Conservation (phyloP, 768 basidiomycete species). For the Pulveroboletus sp. region DNA sequence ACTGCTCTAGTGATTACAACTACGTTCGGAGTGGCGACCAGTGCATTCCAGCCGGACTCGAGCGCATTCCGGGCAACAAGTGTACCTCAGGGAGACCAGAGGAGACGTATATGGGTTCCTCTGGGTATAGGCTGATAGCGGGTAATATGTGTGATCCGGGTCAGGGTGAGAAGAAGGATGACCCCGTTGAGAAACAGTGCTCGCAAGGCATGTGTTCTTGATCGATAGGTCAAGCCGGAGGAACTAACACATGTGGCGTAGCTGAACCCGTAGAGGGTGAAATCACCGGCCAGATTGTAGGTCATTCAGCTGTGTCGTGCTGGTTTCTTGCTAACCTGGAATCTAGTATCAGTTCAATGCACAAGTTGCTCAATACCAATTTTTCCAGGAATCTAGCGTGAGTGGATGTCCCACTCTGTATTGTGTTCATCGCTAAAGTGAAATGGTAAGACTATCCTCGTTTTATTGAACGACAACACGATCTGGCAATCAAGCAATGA, state of each 20-base stretch:
- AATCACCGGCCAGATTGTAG: constrained; percentile 70
- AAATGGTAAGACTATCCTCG: constrained; percentile 66
- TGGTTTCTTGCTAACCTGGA: constrained; percentile 5
- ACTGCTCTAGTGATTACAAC: constrained; percentile 75
- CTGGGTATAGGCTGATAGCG: constrained; percentile 89
- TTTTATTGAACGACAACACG: constrained; percentile 69
- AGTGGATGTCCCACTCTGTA: constrained; percentile 9
- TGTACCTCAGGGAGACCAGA: constrained; percentile 51
- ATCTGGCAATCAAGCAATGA: constrained; percentile 97
- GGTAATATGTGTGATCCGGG: constrained; percentile 80
- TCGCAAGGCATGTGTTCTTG: constrained; percentile 51
- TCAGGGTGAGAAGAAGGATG: constrained; percentile 65
- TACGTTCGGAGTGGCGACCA: constrained; percentile 68
- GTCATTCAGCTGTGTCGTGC: constrained; percentile 18
- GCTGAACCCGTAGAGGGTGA: constrained; percentile 81
- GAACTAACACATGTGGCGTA: constrained; percentile 21
- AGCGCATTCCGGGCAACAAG: constrained; percentile 76
- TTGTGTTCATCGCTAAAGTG: background rate
- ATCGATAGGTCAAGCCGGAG: background rate
- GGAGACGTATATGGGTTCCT: constrained; percentile 79
- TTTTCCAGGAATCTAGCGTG: constrained; percentile 80
- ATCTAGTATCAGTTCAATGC: constrained; percentile 64
- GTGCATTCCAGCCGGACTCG: constrained; percentile 86
- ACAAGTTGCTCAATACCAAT: constrained; percentile 71
- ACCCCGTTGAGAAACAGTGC: constrained; percentile 69